Conservation (phyloP, 83 land plant genomes). For the Larix sibirica region DNA sequence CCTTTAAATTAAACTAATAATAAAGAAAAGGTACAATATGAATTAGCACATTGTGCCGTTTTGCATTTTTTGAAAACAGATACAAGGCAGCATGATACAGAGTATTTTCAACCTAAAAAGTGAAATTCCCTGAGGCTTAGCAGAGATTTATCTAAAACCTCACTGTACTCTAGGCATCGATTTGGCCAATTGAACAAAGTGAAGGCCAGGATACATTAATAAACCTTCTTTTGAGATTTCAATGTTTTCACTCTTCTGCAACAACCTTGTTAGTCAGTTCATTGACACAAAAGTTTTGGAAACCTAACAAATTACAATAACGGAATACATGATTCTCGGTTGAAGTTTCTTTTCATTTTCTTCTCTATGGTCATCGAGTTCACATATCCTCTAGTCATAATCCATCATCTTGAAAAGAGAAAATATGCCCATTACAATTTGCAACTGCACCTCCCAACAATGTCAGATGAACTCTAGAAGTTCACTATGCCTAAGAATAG, state of each 20-base stretch:
- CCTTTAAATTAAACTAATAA: not conserved
- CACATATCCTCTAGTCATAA: not conserved
- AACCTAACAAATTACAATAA: not conserved
- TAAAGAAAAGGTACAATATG: not conserved
- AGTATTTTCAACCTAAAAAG: not conserved
- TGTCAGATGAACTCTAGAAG: not conserved
- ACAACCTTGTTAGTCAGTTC: not conserved
- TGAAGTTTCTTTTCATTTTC: not conserved
- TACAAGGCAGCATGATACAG: not conserved
- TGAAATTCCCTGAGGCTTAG: not conserved
- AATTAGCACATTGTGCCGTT: not conserved
- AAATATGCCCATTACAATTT: not conserved
- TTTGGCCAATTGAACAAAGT: not conserved
- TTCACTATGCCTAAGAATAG: not conserved
- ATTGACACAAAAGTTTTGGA: not conserved
- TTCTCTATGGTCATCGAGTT: not conserved
- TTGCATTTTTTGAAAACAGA: not conserved
- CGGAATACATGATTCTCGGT: not conserved
- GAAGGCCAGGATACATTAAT: not conserved
- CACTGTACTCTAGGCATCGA: not conserved
- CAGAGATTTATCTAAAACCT: not conserved
- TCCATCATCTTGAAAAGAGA: not conserved
- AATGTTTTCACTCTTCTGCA: not conserved
- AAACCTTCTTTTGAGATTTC: slow-evolving; percentile 5
- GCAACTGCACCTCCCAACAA: slow-evolving; percentile 6